Evolutionary conservation across 192 early-diverging fungal species (phyloP).

Genomic region (Tieghemiomyces parasiticus): DNA sequence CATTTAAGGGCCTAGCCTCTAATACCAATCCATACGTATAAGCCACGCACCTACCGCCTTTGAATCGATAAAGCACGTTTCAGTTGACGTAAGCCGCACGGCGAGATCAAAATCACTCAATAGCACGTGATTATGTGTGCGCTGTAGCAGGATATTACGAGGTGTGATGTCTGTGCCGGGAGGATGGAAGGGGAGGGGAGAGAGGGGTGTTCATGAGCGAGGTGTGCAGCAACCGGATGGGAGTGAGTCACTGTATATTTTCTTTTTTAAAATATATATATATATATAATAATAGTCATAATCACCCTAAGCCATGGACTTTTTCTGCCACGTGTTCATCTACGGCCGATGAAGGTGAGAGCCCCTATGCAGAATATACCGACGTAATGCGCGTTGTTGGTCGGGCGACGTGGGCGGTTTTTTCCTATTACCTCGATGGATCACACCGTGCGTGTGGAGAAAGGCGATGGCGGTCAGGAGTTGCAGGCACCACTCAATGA

Average conservation of each 20-base stretch:
- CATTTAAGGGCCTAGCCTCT: background rate
- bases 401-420: background rate
- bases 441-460: background rate
- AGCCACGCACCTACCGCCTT: background rate
- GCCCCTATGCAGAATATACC: too few relatives aligned
- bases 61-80: background rate
- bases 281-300: too few relatives aligned
- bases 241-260: too few relatives aligned
- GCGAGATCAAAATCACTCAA: background rate
- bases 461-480: background rate
- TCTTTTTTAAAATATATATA: too few relatives aligned
- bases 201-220: too few relatives aligned
- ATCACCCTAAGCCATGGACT: too few relatives aligned
- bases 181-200: too few relatives aligned
- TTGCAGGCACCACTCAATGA: background rate
- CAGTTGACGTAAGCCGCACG: background rate
- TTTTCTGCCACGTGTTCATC: too few relatives aligned
- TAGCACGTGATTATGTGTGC: background rate
- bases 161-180: background rate
- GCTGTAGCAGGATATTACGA: background rate
- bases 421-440: background rate
- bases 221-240: too few relatives aligned
- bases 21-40: background rate
- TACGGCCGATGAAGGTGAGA: too few relatives aligned
- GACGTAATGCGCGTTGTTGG: too few relatives aligned